Conservation (phyloP, 306 rosid genomes). For the Leucaena leucocephala region DNA sequence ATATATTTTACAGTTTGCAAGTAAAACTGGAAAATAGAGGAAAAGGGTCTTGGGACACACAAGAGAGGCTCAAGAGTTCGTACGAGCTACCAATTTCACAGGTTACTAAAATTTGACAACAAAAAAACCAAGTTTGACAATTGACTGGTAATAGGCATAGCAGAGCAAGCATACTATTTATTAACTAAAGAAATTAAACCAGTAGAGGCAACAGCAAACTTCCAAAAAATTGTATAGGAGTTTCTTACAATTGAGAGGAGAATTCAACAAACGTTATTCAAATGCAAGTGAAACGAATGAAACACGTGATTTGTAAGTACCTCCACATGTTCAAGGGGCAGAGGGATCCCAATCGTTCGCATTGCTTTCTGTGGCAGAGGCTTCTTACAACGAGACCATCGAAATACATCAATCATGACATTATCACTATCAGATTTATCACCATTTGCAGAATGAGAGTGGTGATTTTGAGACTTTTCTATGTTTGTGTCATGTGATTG, state of each 20-base stretch:
- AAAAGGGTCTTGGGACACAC: not conserved
- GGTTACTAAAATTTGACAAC: not conserved
- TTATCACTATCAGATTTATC: constrained; percentile 68
- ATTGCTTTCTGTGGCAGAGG: constrained; percentile 84
- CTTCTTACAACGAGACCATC: constrained; percentile 93
- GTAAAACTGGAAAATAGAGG: constrained; percentile 2
- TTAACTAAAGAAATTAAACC: constrained; percentile 1
- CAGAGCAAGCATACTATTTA: not conserved
- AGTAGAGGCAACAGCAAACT: not conserved
- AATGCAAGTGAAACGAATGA: constrained; percentile 20
- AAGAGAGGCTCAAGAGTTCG: not conserved
- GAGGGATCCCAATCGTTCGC: constrained; percentile 81
- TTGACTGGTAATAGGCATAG: not conserved
- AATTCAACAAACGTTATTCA: not conserved
- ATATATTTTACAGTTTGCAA: not conserved
- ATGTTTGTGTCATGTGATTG: constrained; percentile 60
- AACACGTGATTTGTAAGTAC: constrained; percentile 44
- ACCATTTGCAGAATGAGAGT: constrained; percentile 62
- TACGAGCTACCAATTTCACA: not conserved
- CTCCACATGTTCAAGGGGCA: constrained; percentile 86
- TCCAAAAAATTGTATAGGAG: not conserved
- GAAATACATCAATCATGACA: constrained; percentile 67
- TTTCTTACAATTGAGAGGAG: not conserved
- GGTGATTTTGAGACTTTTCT: constrained; percentile 76
- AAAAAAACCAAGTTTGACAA: not conserved